Evolutionary conservation across 2,329 filamentous ascomycete genomes (phyloP).

Genomic region (Phoma sp.): DNA sequence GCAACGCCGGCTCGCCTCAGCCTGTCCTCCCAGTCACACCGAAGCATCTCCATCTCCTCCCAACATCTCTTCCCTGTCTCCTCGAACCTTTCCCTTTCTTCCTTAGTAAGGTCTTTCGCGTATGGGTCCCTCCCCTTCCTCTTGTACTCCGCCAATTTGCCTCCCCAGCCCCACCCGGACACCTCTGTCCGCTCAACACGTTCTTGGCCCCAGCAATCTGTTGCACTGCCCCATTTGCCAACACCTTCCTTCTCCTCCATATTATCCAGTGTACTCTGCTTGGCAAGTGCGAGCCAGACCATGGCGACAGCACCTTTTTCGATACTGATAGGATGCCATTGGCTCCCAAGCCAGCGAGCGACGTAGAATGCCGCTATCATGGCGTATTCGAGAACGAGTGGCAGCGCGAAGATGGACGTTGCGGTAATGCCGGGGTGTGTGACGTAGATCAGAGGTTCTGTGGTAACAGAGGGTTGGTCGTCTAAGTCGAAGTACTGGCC

Average conservation of each 20-base stretch:
- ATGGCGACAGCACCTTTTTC: slow-evolving; percentile 80
- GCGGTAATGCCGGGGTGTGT: slow-evolving; percentile 87
- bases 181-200: slow-evolving; percentile 80
- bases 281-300: slow-evolving; percentile 78
- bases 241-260: slow-evolving; percentile 60
- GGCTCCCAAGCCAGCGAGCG: slow-evolving; percentile 79
- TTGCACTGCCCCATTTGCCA: slow-evolving; percentile 86
- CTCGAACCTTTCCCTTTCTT: slow-evolving; percentile 69
- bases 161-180: slow-evolving; percentile 79
- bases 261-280: slow-evolving; percentile 67
- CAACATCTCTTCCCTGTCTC: slow-evolving; percentile 68
- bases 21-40: slow-evolving; percentile 66
- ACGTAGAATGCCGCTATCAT: slow-evolving; percentile 75
- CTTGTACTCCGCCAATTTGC: slow-evolving; percentile 60
- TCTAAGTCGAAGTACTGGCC: slow-evolving; percentile 33
- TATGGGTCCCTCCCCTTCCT: slow-evolving; percentile 65
- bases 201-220: slow-evolving; percentile 64
- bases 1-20: slow-evolving; percentile 49
- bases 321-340: slow-evolving; percentile 82
- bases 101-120: slow-evolving; percentile 65
- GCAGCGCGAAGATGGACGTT: slow-evolving; percentile 80
- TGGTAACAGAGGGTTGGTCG: slow-evolving; percentile 23
- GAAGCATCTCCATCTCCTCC: slow-evolving; percentile 75
- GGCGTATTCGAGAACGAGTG: slow-evolving; percentile 70
- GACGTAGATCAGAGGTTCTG: slow-evolving; percentile 72